These are phyloP conservation scores for Saccharomycopsis phalli DNA, from an alignment of 1,139 yeast species.

Conservation along the genomic window DNA sequence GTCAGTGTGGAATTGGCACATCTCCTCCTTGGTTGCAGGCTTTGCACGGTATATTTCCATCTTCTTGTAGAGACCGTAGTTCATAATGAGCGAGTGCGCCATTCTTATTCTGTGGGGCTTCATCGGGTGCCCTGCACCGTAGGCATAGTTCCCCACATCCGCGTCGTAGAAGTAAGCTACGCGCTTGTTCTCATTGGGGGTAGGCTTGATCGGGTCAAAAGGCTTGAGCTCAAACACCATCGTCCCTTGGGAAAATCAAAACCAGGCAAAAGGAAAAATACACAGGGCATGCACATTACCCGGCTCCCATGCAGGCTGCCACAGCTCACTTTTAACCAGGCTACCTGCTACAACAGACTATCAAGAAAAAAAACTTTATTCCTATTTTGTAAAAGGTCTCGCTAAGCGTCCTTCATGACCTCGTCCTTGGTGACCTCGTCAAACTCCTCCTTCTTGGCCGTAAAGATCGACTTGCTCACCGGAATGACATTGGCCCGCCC, in stretches of 20 bases:
- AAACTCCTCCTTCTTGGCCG: too few species aligned
- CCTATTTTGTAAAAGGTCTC: too few species aligned
- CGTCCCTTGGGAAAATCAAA: too few species aligned
- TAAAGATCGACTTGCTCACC: slow-evolving; percentile 17
- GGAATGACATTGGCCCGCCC: slow-evolving; percentile 29
- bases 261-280: too few species aligned
- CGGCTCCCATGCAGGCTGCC: too few species aligned
- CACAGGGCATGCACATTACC: too few species aligned
- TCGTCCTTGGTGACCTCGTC: too few species aligned
- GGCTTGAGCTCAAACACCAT: slow-evolving; percentile 42
- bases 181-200: slow-evolving; percentile 49
- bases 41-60: slow-evolving; percentile 95
- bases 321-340: too few species aligned
- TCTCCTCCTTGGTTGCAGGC: slow-evolving; percentile 96
- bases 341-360: too few species aligned
- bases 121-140: slow-evolving; percentile 98
- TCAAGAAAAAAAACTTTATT: too few species aligned
- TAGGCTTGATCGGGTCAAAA: slow-evolving; percentile 49
- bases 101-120: slow-evolving; percentile 97
- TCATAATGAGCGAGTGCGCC: slow-evolving; percentile 97
- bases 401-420: too few species aligned
- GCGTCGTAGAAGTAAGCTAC: slow-evolving; percentile 59
- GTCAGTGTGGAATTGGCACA: slow-evolving; percentile 98
- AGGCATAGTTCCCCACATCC: slow-evolving; percentile 95
- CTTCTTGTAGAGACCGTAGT: slow-evolving; percentile 90